A percentile compares a stretch with the other conserved stretches of the same genome.
phyloP scores from a whole-genome alignment of 306 rosid species.

The Leucaena leucocephala region DNA sequence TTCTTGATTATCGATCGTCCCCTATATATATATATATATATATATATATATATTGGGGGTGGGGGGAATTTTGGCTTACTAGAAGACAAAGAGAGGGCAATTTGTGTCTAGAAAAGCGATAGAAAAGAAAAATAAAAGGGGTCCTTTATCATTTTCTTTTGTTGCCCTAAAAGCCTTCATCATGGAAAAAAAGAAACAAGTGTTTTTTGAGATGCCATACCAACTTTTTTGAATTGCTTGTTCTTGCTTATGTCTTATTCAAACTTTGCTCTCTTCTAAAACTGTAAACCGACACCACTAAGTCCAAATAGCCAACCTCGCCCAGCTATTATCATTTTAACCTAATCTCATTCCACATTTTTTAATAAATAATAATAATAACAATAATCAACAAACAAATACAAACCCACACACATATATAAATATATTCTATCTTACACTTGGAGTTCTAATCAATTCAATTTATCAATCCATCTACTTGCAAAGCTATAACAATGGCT shows the following conservation, averaged over 20 bases:
- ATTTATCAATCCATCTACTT: not conserved
- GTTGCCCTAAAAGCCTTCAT: conserved; percentile 33
- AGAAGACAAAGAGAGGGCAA: conserved; percentile 46
- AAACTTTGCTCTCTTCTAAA: conserved; percentile 36
- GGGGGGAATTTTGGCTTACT: not conserved
- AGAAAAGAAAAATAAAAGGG: conserved; percentile 34
- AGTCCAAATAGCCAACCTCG: conserved; percentile 58
- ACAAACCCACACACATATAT: not conserved
- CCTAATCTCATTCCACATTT: not conserved
- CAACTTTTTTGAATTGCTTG: conserved; percentile 32
- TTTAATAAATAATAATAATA: not conserved
- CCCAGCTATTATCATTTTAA: conserved; percentile 36
- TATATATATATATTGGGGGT: too few species aligned
- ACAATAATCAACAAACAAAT: not conserved
- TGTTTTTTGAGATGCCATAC: conserved; percentile 25
- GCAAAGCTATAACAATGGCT: conserved; percentile 28
- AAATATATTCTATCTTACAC: not conserved
- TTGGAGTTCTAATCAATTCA: not conserved
- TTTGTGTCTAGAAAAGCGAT: conserved; percentile 34
- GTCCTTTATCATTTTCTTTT: conserved; percentile 32
- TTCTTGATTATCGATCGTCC: not conserved
- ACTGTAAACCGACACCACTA: conserved; percentile 41
- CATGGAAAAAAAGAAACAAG: conserved; percentile 32
- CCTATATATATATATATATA: not conserved
- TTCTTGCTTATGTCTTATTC: conserved; percentile 55